phyloP scores from a whole-genome alignment of 495 filamentous ascomycete species.

The Talaromyces stipitatus region DNA sequence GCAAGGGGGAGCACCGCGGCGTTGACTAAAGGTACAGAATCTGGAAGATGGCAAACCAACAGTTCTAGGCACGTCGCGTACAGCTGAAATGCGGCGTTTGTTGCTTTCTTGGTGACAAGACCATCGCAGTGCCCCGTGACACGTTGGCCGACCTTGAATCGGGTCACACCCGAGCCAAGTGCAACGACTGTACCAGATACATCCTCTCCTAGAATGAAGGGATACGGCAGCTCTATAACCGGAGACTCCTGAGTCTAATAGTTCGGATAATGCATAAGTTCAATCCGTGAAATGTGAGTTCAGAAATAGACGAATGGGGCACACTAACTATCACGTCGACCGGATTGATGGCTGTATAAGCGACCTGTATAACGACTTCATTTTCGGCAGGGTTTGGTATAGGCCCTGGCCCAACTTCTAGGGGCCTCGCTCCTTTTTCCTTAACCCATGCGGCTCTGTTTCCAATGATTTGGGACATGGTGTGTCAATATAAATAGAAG shows the following conservation, averaged over 20 bases:
- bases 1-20: constrained; percentile 41
- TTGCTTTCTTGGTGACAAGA: constrained; percentile 13
- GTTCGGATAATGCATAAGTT: neutral
- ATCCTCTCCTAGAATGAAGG: constrained; percentile 37
- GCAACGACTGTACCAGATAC: constrained; percentile 38
- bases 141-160: constrained; percentile 31
- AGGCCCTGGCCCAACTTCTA: constrained; percentile 10
- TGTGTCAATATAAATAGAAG: neutral
- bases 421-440: neutral
- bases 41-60: constrained; percentile 25
- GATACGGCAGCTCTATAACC: constrained; percentile 16
- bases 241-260: constrained; percentile 8
- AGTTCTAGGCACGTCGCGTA: constrained; percentile 18
- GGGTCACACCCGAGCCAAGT: constrained; percentile 30
- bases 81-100: constrained; percentile 22
- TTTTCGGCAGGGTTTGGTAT: constrained; percentile 11
- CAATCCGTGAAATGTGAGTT: neutral
- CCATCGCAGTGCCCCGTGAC: constrained; percentile 3
- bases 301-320: neutral
- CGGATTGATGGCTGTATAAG: constrained; percentile 14
- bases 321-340: constrained; percentile 15
- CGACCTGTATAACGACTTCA: constrained; percentile 17
- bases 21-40: constrained; percentile 27
- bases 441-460: constrained; percentile 13
- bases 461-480: neutral